Base-by-base conservation (phyloP, 352 stramenopile genomes). In the Phytophthora quininea region DNA sequence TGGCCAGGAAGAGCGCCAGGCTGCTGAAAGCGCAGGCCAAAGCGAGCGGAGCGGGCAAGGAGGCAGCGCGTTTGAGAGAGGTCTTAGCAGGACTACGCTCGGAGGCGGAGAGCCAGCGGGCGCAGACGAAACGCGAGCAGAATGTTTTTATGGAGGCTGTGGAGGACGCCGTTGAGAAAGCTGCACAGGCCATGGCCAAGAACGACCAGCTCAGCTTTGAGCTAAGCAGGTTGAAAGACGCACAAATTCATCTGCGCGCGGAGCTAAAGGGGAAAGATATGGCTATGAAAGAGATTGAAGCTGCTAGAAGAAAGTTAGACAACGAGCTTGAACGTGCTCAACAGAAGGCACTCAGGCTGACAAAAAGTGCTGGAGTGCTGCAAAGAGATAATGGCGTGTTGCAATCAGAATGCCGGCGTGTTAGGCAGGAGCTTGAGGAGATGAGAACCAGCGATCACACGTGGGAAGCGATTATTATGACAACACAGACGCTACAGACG, bases 151-250 rank as follows among this genome's bases (percentile, higher is more conserved):
- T 73, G 8, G 64, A 77, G 3, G 74, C 79, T 12, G 54, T 88
- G 33, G 58, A 71, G 9, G 65, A 84, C 12, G 75, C 79, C 1
- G 56, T 90, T 24, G 76, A 88, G 19, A 78, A 71, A 54, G 77
- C 78, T 0, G 82, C 74, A 0, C 54, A 70, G 37, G 68, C 76
- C 15, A 60, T 88, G 10, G 14, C 79, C 38, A 67, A 76, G 29
- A 67, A 48, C 38, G 74, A 80, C 4, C 30, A 50, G 3, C 35
- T 80, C 12, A 35, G 11, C 15, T 30, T 37, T 33, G 46, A 73
- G 60, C 29, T 69, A 14, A 30, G 12, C 6, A 61, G 53, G 2
- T 3, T 62, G 1, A 12, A 55, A 50, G 48, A 58, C 1, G 33
- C 27, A 7, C 45, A 60, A 24, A 68, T 71, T 5, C 33, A 40